Conservation (phyloP, 441 rosid species). For the Euphorbia schlechtendalii region DNA sequence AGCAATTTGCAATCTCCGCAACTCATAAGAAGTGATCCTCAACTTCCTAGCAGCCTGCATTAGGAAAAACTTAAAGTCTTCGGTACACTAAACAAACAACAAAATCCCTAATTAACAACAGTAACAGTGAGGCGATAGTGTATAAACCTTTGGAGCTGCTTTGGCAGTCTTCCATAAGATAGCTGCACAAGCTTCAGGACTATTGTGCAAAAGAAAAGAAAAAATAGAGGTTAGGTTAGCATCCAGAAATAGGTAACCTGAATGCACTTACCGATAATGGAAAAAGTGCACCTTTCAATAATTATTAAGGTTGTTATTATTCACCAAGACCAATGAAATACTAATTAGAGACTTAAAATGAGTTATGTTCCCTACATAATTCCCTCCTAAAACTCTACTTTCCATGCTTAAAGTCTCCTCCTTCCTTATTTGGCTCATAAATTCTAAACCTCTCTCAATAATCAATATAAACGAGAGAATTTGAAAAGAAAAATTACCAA, state of each 20-base stretch:
- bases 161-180: slow-evolving; percentile 85
- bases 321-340: background rate
- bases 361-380: background rate
- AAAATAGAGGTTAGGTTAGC: background rate
- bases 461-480: too few species aligned
- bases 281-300: background rate
- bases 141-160: slow-evolving; percentile 78
- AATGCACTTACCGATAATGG: background rate
- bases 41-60: slow-evolving; percentile 86
- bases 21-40: slow-evolving; percentile 68
- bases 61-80: slow-evolving; percentile 5
- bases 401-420: background rate
- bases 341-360: background rate
- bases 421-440: background rate
- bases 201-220: slow-evolving; percentile 23
- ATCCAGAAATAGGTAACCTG: background rate
- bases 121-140: slow-evolving; percentile 15
- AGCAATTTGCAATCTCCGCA: slow-evolving; percentile 60
- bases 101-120: slow-evolving; percentile 9
- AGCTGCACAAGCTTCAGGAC: slow-evolving; percentile 98
- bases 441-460: too few species aligned
- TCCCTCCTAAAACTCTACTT: background rate
- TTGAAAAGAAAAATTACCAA: too few species aligned
- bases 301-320: background rate
- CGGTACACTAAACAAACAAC: slow-evolving; percentile 9